A percentile compares a stretch with the other conserved stretches of the same genome.
phyloP scores from a whole-genome alignment of 208 protist species.

The Leishmania martiniquensis region DNA sequence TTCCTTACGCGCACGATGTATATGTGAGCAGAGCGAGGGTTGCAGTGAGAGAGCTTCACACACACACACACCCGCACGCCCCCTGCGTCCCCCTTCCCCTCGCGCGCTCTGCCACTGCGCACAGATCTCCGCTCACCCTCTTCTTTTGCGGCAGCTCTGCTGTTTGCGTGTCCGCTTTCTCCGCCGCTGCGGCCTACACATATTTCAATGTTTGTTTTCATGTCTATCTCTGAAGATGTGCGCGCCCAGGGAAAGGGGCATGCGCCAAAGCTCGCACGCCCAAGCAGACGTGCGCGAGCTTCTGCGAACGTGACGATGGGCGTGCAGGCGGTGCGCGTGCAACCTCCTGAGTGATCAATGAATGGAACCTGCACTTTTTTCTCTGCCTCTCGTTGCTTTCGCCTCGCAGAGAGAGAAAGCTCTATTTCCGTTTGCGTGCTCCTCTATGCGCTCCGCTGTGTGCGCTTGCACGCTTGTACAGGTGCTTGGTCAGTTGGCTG shows the following conservation, averaged over 20 bases:
- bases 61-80: neutral
- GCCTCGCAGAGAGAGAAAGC: neutral
- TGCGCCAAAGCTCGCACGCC: neutral
- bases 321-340: neutral
- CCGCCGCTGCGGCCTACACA: neutral
- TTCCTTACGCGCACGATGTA: neutral
- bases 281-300: neutral
- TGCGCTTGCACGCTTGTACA: neutral
- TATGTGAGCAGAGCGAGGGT: neutral
- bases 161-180: neutral
- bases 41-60: neutral
- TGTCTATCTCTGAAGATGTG: neutral
- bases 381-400: neutral
- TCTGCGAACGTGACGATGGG: neutral
- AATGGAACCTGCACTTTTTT: neutral
- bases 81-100: neutral
- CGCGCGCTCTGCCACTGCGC: no score
- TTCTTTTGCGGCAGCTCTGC: neutral
- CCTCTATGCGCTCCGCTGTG: neutral
- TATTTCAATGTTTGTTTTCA: no score
- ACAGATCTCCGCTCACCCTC: no score
- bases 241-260: neutral
- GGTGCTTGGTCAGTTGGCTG: neutral
- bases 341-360: neutral
- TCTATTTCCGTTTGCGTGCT: neutral